Conservation (phyloP, 164 flowering plant genomes). For the Dillenia suffruticosa region DNA sequence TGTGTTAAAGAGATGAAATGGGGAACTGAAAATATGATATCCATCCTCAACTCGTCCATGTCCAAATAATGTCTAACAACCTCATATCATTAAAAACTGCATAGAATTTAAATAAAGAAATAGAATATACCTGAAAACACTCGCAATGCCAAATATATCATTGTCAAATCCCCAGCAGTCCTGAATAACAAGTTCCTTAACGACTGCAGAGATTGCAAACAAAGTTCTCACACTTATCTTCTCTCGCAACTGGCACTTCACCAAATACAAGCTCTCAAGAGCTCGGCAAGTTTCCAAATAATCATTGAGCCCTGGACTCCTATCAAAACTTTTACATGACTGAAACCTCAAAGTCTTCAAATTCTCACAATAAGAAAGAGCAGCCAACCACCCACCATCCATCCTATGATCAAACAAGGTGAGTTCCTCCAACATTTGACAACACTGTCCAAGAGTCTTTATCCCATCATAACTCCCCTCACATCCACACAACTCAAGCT, state of each 20-base stretch:
- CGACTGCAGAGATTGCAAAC: conserved; percentile 57
- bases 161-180: conserved; percentile 91
- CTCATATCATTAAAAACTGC: no score
- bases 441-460: conserved; percentile 84
- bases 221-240: conserved; percentile 52
- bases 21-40: no score
- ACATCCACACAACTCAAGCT: conserved; percentile 88
- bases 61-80: no score
- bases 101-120: background rate
- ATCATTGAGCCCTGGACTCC: conserved; percentile 52
- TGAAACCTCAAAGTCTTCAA: conserved; percentile 76
- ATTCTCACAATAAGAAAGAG: conserved; percentile 63
- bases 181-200: conserved; percentile 53
- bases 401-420: conserved; percentile 62
- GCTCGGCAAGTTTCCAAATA: conserved; percentile 64
- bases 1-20: no score
- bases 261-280: conserved; percentile 67
- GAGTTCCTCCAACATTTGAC: conserved; percentile 90
- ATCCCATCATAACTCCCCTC: conserved; percentile 96
- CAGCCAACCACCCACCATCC: conserved; percentile 94
- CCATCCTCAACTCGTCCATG: no score
- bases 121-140: conserved; percentile 55
- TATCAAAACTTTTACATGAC: conserved; percentile 73
- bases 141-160: conserved; percentile 57
- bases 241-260: conserved; percentile 74